These are phyloP conservation scores for Barnettozyma populi DNA, from an alignment of 805 yeast species.

Conservation along the genomic window DNA sequence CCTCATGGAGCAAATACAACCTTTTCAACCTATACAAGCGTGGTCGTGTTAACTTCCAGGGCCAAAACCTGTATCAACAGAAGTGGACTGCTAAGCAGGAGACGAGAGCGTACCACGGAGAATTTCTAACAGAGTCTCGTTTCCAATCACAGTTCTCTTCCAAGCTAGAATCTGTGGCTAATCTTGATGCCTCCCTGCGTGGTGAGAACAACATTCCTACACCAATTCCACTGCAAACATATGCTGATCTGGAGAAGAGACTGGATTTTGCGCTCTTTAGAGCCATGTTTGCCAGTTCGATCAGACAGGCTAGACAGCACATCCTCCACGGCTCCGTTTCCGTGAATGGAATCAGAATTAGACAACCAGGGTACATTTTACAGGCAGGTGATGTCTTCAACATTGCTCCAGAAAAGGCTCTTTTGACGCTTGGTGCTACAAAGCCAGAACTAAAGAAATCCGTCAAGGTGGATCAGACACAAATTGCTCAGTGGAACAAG, in stretches of 20 bases:
- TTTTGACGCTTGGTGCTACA: slow-evolving; percentile 75
- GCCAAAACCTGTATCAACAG: slow-evolving; percentile 79
- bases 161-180: slow-evolving; percentile 79
- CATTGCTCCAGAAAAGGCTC: slow-evolving; percentile 80
- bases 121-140: slow-evolving; percentile 77
- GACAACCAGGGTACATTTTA: slow-evolving; percentile 73
- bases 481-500: slow-evolving; percentile 70
- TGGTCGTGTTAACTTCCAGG: slow-evolving; percentile 45
- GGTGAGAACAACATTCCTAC: slow-evolving; percentile 55
- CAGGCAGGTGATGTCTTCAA: slow-evolving; percentile 82
- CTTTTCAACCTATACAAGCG: slow-evolving; percentile 84
- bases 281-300: slow-evolving; percentile 86
- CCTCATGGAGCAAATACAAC: slow-evolving; percentile 89
- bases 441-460: slow-evolving; percentile 75
- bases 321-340: slow-evolving; percentile 73
- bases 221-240: slow-evolving; percentile 85
- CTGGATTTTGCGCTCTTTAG: slow-evolving; percentile 88
- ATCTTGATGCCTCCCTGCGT: slow-evolving; percentile 72
- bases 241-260: slow-evolving; percentile 81
- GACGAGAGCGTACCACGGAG: slow-evolving; percentile 94
- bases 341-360: slow-evolving; percentile 78
- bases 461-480: slow-evolving; percentile 62
- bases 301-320: slow-evolving; percentile 90
- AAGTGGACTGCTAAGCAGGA: slow-evolving; percentile 90
- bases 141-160: slow-evolving; percentile 67